Conservation (phyloP, 768 basidiomycete species). For the Boletales sp. region DNA sequence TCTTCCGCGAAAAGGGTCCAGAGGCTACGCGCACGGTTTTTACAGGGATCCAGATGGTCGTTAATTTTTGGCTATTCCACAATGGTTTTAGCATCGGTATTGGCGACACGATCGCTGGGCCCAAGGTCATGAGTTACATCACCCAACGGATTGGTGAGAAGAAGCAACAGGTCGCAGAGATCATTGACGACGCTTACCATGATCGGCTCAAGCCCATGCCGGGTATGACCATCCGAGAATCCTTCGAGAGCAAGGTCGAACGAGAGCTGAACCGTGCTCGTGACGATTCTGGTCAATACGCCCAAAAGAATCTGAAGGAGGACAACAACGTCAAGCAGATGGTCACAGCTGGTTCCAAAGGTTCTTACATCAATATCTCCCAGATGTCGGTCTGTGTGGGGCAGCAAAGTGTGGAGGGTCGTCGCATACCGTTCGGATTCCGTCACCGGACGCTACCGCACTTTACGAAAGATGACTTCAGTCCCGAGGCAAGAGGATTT, state of each 20-base stretch:
- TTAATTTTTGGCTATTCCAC: slow-evolving; percentile 99
- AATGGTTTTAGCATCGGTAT: slow-evolving; percentile 99
- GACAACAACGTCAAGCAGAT: slow-evolving; percentile 99
- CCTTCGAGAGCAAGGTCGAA: slow-evolving; percentile 92
- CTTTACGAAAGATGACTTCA: slow-evolving; percentile 98
- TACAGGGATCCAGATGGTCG: slow-evolving; percentile 90
- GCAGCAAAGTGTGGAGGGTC: slow-evolving; percentile 97
- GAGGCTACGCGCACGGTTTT: slow-evolving; percentile 88
- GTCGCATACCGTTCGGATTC: slow-evolving; percentile 98
- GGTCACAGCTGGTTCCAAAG: slow-evolving; percentile 99
- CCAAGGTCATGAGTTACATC: slow-evolving; percentile 83
- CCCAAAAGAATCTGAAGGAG: slow-evolving; percentile 96
- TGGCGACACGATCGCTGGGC: slow-evolving; percentile 95
- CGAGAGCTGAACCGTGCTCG: slow-evolving; percentile 91
- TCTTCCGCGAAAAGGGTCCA: slow-evolving; percentile 96
- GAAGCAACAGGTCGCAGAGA: slow-evolving; percentile 72
- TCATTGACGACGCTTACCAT: slow-evolving; percentile 81
- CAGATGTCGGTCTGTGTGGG: slow-evolving; percentile 99
- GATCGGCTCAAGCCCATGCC: slow-evolving; percentile 87
- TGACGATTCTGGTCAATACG: slow-evolving; percentile 92
- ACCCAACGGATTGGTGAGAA: slow-evolving; percentile 76
- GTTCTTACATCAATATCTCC: slow-evolving; percentile 99
- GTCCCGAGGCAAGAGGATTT: slow-evolving; percentile 95
- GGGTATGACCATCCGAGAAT: slow-evolving; percentile 99
- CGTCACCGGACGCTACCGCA: slow-evolving; percentile 94